A percentile compares a stretch with the other conserved stretches of the same genome.
Evolutionary conservation across 2,329 filamentous ascomycete genomes (phyloP).

Genomic region (Botrytis squamosa): DNA sequence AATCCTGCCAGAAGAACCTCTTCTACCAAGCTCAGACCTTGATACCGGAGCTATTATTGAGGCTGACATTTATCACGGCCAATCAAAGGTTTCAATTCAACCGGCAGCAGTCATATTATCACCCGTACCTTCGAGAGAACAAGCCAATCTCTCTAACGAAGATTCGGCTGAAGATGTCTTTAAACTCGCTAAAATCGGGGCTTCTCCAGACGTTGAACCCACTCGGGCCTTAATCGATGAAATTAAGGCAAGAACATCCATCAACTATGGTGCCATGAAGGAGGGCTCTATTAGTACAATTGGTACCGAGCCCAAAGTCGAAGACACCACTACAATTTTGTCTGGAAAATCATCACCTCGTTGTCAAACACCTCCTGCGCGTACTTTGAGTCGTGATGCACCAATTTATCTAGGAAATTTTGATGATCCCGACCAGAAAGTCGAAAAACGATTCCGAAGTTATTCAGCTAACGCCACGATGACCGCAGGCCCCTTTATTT

Average conservation of each 20-base stretch:
- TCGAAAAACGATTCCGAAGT: conserved; percentile 2
- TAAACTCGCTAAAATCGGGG: no score
- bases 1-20: background rate
- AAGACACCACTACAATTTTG: background rate
- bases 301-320: no score
- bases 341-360: background rate
- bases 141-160: background rate
- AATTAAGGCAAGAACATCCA: no score
- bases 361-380: background rate
- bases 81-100: background rate
- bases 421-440: background rate
- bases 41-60: no score
- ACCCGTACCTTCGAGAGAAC: background rate
- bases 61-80: no score
- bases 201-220: background rate
- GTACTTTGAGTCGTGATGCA: background rate
- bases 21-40: background rate
- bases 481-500: background rate
- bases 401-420: background rate
- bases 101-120: background rate
- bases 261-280: background rate
- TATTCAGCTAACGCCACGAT: background rate
- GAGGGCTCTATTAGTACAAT: background rate
- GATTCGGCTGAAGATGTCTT: background rate
- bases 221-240: background rate